Conservation (phyloP, 2,329 filamentous ascomycete species). For the Annulohypoxylon truncatum region DNA sequence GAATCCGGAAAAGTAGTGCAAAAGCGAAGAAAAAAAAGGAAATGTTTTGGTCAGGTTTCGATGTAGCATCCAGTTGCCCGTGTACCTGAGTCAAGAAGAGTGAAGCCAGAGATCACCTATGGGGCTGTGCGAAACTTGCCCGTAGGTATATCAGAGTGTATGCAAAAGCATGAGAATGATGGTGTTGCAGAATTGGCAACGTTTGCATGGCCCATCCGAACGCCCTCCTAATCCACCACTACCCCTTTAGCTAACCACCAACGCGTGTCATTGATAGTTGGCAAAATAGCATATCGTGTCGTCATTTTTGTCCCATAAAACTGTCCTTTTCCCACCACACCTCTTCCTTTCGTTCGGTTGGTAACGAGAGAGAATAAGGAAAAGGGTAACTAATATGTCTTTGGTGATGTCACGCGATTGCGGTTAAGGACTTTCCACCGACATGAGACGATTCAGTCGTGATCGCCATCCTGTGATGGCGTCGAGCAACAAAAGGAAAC, state of each 20-base stretch:
- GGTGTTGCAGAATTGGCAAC: neutral
- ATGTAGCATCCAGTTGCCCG: neutral
- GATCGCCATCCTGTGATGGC: neutral
- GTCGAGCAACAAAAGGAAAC: neutral
- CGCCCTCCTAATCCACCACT: neutral
- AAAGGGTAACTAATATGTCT: neutral
- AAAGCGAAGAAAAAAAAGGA: neutral
- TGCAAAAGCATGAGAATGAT: neutral
- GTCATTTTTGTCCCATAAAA: neutral
- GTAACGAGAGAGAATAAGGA: neutral
- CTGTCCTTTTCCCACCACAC: neutral
- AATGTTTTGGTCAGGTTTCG: neutral
- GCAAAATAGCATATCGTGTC: neutral
- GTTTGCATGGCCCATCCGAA: neutral
- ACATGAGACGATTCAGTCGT: neutral
- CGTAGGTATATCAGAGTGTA: neutral
- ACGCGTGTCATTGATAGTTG: neutral
- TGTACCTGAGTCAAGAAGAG: neutral
- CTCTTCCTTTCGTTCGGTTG: neutral
- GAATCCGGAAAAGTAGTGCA: neutral
- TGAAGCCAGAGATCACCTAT: neutral
- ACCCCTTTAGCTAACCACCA: neutral
- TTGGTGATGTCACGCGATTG: neutral
- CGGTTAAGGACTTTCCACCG: neutral
- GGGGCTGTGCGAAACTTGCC: neutral